Percentiles rank a stretch among this genome's conserved stretches.
Evolutionary conservation across 2,329 filamentous ascomycete genomes (phyloP).

Genomic region (Chaetothyriales sp.): DNA sequence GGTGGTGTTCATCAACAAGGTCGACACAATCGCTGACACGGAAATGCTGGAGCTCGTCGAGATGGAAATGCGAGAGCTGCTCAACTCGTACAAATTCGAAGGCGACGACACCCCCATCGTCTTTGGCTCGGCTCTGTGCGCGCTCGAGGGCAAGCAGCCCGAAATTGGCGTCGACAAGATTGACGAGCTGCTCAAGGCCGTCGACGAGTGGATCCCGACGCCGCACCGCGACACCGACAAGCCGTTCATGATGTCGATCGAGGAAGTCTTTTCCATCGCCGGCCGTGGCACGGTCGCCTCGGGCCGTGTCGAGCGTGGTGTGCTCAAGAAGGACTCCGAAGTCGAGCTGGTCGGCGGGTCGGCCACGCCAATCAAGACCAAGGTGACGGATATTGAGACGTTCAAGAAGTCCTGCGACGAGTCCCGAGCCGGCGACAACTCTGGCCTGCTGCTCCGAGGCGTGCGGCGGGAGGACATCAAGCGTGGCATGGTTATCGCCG

Average conservation of each 20-base stretch:
- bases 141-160: conserved; percentile 69
- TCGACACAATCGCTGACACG: conserved; percentile 90
- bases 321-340: conserved; percentile 84
- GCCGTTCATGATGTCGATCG: conserved; percentile 97
- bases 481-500: conserved; percentile 86
- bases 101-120: conserved; percentile 95
- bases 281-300: conserved; percentile 95
- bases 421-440: conserved; percentile 94
- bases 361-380: conserved; percentile 76
- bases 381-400: conserved; percentile 98
- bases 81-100: conserved; percentile 87
- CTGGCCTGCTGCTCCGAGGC: conserved; percentile 88
- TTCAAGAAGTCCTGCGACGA: conserved; percentile 99
- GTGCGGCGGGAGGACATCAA: conserved; percentile 87
- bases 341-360: conserved; percentile 90
- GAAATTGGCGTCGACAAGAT: conserved; percentile 84
- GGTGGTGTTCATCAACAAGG: conserved; percentile 99
- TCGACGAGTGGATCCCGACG: conserved; percentile 93
- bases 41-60: conserved; percentile 99
- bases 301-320: conserved; percentile 91
- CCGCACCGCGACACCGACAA: conserved; percentile 89
- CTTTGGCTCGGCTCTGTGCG: conserved; percentile 91
- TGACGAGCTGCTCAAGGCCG: conserved; percentile 76
- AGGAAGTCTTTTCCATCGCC: conserved; percentile 80
- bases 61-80: conserved; percentile 99